These are phyloP conservation scores for Orobanche coerulescens DNA, from an alignment of 257 asterid genomes.

Conservation along the genomic window DNA sequence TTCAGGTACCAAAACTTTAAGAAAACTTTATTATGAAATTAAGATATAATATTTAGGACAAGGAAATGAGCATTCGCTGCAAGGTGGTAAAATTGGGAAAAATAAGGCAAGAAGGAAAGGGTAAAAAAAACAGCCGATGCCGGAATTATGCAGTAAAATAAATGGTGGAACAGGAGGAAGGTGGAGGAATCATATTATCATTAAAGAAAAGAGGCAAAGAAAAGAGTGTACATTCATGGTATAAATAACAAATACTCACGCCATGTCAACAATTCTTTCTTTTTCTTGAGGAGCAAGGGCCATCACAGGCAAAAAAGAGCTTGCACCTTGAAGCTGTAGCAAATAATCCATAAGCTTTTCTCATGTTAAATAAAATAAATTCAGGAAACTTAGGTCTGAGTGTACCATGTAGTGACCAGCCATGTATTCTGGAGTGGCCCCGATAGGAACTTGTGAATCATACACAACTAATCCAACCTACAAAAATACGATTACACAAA, in stretches of 20 bases:
- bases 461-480: conserved; percentile 95
- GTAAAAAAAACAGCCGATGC: background rate
- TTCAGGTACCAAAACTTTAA: background rate
- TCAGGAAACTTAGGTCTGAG: conserved; percentile 3
- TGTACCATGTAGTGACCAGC: conserved; percentile 98
- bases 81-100: background rate
- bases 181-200: background rate
- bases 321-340: conserved; percentile 82
- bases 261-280: conserved; percentile 85
- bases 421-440: conserved; percentile 98
- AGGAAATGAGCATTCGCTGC: background rate
- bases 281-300: conserved; percentile 98
- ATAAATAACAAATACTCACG: conserved; percentile 50
- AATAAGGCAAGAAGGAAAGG: background rate
- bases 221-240: background rate
- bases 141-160: background rate
- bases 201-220: background rate
- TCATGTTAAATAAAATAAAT: background rate
- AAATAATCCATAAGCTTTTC: conserved; percentile 28
- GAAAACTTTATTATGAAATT: background rate
- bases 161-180: background rate
- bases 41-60: background rate
- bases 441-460: conserved; percentile 93
- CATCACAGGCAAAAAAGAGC: conserved; percentile 93
- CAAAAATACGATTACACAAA: background rate